phyloP scores from a whole-genome alignment of 2,329 filamentous ascomycete genomes.

The Aureobasidium musti region DNA sequence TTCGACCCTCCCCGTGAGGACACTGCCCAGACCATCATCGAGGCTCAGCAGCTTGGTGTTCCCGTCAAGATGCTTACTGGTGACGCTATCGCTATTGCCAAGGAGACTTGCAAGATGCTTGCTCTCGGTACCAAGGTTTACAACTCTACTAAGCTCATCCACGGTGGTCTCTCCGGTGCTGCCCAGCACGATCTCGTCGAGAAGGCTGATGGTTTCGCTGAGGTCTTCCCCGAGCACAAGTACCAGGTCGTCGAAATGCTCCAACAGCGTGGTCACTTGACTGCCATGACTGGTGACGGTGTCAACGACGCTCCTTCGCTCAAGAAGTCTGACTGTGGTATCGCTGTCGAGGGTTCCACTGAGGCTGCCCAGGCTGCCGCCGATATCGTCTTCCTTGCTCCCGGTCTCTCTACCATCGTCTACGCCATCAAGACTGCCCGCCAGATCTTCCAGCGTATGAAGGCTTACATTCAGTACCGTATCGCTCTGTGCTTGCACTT shows the following conservation, averaged over 20 bases:
- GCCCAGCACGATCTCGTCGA: slow-evolving; percentile 76
- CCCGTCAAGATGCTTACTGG: slow-evolving; percentile 81
- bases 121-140: slow-evolving; percentile 78
- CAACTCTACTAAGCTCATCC: slow-evolving; percentile 75
- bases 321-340: slow-evolving; percentile 74
- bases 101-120: slow-evolving; percentile 82
- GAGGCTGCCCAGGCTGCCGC: slow-evolving; percentile 72
- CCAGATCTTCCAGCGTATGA: slow-evolving; percentile 78
- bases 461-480: slow-evolving; percentile 75
- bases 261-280: slow-evolving; percentile 71
- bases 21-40: slow-evolving; percentile 74
- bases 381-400: slow-evolving; percentile 74
- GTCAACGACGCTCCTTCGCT: slow-evolving; percentile 73
- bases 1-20: slow-evolving; percentile 79
- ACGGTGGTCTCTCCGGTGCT: slow-evolving; percentile 71
- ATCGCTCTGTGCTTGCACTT: slow-evolving; percentile 73
- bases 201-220: slow-evolving; percentile 71
- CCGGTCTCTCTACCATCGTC: slow-evolving; percentile 70
- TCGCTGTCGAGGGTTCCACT: slow-evolving; percentile 70
- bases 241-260: slow-evolving; percentile 76
- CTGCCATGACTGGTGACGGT: slow-evolving; percentile 76
- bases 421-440: slow-evolving; percentile 72
- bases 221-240: slow-evolving; percentile 75
- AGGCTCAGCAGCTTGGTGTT: slow-evolving; percentile 74
- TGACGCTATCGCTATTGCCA: slow-evolving; percentile 76